Evolutionary conservation across 768 basidiomycete species (phyloP), one percentile per base, ranked within the genome.

Genomic region (Clathrus columnatus): DNA sequence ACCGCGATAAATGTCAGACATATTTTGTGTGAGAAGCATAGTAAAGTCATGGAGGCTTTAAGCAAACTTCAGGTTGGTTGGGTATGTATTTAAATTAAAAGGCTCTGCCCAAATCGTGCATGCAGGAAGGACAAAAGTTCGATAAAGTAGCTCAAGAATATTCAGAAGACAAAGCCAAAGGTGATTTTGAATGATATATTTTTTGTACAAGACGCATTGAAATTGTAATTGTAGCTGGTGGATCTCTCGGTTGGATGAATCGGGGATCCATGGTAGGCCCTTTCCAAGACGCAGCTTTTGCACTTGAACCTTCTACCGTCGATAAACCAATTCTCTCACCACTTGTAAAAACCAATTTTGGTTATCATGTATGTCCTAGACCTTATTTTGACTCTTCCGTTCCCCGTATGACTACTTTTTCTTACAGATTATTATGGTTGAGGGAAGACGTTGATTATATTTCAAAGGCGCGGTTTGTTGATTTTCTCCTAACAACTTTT

Each of bases 141-240:
- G 86, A 91, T 70, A 92, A 90, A 68, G 86, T 91, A 29, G 90
- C 90, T 5, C 84, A 90, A 64, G 90, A 91, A 63, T 91, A 88
- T 61, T 91, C 91, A 0, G 89, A 91, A 67, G 90, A 92, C 70
- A 92, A 92, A 65, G 90, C 90, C 5, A 92, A 91, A 77, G 79
- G 89, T 85, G 47, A 50, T 7, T 24, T 6, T 11, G 23, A 46
- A 30, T 42, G 41, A 17, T 5, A 20, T 32, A 8, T 53, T 5
- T 2, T n/a, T 27, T n/a, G 53, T 43, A 7, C 26, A 56, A 7
- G 27, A 49, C 50, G 46, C 30, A 42, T 43, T 48, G 8, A 42
- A 57, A 14, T 30, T 14, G 45, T 18, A 18, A 3, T 28, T 14
- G 30, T 61, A 91, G 90, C 82, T 64, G 90, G 90, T 28, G 90